These are phyloP conservation scores for Thalassiosira profunda DNA, from an alignment of 108 stramenopile species.

Conservation along the genomic window DNA sequence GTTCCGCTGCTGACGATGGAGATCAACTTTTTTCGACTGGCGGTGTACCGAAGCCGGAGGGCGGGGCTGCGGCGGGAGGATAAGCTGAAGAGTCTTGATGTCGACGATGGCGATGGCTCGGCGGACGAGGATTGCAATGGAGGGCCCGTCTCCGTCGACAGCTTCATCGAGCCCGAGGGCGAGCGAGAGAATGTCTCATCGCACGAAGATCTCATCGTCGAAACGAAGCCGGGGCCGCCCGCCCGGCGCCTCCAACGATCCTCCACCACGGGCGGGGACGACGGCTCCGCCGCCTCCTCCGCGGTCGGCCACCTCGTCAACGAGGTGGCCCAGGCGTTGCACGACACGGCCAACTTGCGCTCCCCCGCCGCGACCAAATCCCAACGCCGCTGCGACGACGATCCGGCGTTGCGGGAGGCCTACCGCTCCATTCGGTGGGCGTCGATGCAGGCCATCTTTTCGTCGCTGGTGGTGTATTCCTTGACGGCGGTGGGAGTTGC, in stretches of 20 bases:
- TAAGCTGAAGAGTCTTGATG: background rate
- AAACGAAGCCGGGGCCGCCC: too few species aligned
- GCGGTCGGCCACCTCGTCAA: background rate
- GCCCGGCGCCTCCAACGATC: too few species aligned
- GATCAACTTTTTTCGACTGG: conserved; percentile 50
- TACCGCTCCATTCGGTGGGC: conserved; percentile 18
- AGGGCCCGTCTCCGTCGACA: background rate
- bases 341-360: too few species aligned
- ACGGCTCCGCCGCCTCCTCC: too few species aligned
- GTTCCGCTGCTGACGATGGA: conserved; percentile 44
- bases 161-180: background rate
- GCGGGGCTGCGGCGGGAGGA: background rate
- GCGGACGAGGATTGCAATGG: background rate
- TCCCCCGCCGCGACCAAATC: too few species aligned
- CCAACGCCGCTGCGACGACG: background rate
- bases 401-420: background rate
- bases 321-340: too few species aligned
- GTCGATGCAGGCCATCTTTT: conserved; percentile 16
- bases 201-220: too few species aligned
- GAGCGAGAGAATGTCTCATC: background rate
- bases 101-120: background rate
- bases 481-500: conserved; percentile 16
- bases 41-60: conserved; percentile 26
- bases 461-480: conserved; percentile 13
- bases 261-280: too few species aligned